phyloP scores from a whole-genome alignment of 352 stramenopile genomes.

The Hyaloperonospora arabidopsidis region DNA sequence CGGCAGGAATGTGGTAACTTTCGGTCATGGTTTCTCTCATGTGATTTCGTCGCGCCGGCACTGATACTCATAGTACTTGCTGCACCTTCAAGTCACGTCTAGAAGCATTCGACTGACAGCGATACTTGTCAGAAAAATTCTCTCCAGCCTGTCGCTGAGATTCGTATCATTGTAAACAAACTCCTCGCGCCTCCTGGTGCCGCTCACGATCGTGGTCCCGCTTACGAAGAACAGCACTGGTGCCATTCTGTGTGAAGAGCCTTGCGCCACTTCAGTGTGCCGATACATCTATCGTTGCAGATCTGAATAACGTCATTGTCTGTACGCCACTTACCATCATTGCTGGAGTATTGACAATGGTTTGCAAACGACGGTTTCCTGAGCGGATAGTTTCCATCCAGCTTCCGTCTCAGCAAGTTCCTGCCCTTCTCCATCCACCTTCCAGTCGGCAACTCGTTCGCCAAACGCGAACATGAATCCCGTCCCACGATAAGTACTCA shows the following conservation, averaged over 20 bases:
- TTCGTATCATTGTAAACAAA: conserved; percentile 11
- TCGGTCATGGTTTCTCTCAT: conserved; percentile 17
- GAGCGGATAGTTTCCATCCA: no score
- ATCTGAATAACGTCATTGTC: conserved; percentile 33
- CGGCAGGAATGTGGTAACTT: conserved; percentile 10
- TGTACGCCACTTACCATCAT: conserved; percentile 14
- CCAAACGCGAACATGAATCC: no score
- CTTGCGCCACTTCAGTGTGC: conserved; percentile 30
- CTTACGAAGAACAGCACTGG: conserved; percentile 18
- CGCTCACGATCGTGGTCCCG: conserved; percentile 5
- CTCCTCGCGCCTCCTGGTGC: conserved; percentile 17
- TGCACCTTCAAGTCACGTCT: conserved; percentile 29
- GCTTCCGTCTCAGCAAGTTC: no score
- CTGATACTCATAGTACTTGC: conserved; percentile 32
- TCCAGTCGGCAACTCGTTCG: no score
- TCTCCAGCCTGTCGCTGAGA: conserved; percentile 17
- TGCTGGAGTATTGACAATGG: conserved; percentile 32
- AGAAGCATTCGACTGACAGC: conserved; percentile 34
- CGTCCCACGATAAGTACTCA: no score
- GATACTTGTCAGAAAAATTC: conserved; percentile 30
- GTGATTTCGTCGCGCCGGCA: conserved; percentile 26
- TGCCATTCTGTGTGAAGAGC: conserved; percentile 27
- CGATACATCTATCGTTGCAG: conserved; percentile 34
- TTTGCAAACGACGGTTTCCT: conserved; percentile 29
- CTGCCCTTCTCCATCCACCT: no score